Conservation (phyloP, 2,329 filamentous ascomycete species). For the Triangularia setosa region DNA sequence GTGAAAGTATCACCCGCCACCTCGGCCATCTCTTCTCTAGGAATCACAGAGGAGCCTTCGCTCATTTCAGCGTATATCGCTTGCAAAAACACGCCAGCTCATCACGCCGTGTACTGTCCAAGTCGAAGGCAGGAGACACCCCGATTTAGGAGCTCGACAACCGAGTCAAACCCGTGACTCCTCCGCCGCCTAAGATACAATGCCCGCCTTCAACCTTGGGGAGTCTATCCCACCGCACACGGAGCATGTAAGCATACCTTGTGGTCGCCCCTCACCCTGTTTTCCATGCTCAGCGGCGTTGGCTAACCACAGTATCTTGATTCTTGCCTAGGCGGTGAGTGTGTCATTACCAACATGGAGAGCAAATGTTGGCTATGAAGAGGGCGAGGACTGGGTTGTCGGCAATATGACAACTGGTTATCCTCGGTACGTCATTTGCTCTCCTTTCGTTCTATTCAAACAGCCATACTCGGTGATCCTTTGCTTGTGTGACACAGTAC, state of each 20-base stretch:
- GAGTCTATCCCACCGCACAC: constrained; percentile 75
- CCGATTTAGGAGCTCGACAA: not conserved
- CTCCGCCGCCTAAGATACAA: constrained; percentile 23
- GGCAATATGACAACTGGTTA: constrained; percentile 85
- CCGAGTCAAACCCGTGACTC: not conserved
- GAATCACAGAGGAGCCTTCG: not conserved
- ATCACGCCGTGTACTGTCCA: not conserved
- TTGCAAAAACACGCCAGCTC: not conserved
- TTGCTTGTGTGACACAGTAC: constrained; percentile 12
- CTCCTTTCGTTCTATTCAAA: not conserved
- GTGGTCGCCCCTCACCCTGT: not conserved
- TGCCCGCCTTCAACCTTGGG: constrained; percentile 55
- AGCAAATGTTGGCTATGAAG: constrained; percentile 88
- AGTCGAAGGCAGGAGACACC: not conserved
- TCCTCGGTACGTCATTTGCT: constrained; percentile 58
- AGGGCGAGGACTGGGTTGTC: constrained; percentile 84
- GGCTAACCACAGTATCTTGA: constrained; percentile 4
- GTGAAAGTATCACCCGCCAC: not conserved
- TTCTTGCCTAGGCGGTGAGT: constrained; percentile 70
- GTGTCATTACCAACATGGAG: constrained; percentile 93
- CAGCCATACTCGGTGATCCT: not conserved
- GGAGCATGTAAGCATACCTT: constrained; percentile 61
- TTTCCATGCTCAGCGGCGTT: not conserved
- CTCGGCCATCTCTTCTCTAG: not conserved
- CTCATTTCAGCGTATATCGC: not conserved